These are phyloP conservation scores for Fusarium austroafricanum DNA, from an alignment of 2,329 filamentous ascomycete species.

Conservation along the genomic window DNA sequence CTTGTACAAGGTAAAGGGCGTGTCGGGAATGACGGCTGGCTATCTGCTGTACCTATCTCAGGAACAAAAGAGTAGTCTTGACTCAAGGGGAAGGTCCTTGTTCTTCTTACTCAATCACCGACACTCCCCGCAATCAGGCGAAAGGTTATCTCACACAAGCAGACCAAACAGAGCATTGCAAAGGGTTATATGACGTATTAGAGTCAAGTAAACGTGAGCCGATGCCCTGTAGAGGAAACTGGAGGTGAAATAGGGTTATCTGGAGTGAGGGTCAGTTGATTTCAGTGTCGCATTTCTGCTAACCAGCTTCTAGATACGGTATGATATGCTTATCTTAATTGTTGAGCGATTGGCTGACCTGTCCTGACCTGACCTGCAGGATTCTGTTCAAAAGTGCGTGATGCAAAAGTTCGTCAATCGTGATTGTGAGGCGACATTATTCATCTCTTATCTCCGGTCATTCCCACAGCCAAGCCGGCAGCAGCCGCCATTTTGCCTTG, in stretches of 20 bases:
- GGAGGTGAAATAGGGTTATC: constrained; percentile 7
- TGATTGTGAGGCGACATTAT: too few species aligned
- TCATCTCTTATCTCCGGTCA: constrained; percentile 25
- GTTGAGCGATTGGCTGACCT: neutral
- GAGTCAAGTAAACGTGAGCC: constrained; percentile 7
- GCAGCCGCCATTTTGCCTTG: neutral
- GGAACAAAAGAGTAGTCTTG: constrained; percentile 13
- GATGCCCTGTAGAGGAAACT: constrained; percentile 4
- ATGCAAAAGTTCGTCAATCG: constrained; percentile 2
- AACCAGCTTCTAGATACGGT: constrained; percentile 25
- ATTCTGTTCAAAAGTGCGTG: constrained; percentile 13
- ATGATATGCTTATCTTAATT: neutral
- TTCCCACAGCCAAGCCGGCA: constrained; percentile 29
- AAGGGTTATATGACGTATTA: constrained; percentile 29
- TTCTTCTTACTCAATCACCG: constrained; percentile 15
- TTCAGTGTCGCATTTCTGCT: constrained; percentile 13
- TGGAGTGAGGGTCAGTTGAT: neutral
- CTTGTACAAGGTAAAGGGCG: constrained; percentile 15
- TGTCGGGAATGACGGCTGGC: constrained; percentile 12
- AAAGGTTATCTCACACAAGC: constrained; percentile 20
- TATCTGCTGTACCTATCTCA: constrained; percentile 19
- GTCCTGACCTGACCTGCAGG: neutral
- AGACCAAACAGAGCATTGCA: constrained; percentile 5
- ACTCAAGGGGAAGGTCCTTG: constrained; percentile 35
- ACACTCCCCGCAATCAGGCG: constrained; percentile 20